Evolutionary conservation across 78 protist species (phyloP).

Genomic region (Neovahlkampfia damariscottae): DNA sequence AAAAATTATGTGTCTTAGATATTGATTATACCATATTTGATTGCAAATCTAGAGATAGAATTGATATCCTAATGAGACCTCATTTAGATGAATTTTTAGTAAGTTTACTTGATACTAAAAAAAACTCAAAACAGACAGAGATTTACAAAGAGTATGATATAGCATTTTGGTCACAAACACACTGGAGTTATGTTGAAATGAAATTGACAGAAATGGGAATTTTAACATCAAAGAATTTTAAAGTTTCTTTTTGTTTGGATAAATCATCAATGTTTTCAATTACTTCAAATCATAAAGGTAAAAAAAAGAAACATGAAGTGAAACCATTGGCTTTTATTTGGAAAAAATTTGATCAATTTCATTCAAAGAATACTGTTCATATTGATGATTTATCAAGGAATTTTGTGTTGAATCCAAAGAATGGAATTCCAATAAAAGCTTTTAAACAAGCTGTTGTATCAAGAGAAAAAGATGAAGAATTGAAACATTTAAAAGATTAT

Average conservation of each 20-base stretch:
- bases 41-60: neutral
- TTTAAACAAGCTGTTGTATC: neutral
- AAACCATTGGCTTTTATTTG: conserved; percentile 2
- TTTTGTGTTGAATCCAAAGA: conserved; percentile 1
- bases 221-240: neutral
- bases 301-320: conserved; percentile 1
- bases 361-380: neutral
- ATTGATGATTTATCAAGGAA: conserved; percentile 7
- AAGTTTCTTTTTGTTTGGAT: neutral
- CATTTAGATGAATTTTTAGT: neutral
- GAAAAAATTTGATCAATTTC: neutral
- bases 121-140: too few relatives aligned
- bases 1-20: neutral
- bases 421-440: neutral
- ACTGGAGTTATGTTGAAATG: neutral
- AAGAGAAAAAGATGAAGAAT: neutral
- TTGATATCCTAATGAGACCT: neutral
- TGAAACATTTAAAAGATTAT: too few relatives aligned
- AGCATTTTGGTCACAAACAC: conserved; percentile 8
- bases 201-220: conserved; percentile 3
- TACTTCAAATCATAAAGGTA: neutral
- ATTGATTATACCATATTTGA: conserved; percentile 5
- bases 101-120: too few relatives aligned
- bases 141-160: neutral
- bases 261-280: neutral